Percentiles rank a stretch among this genome's conserved stretches.
Conservation (phyloP, 2,329 filamentous ascomycete species). For the Penicillium psychrosexuale region DNA sequence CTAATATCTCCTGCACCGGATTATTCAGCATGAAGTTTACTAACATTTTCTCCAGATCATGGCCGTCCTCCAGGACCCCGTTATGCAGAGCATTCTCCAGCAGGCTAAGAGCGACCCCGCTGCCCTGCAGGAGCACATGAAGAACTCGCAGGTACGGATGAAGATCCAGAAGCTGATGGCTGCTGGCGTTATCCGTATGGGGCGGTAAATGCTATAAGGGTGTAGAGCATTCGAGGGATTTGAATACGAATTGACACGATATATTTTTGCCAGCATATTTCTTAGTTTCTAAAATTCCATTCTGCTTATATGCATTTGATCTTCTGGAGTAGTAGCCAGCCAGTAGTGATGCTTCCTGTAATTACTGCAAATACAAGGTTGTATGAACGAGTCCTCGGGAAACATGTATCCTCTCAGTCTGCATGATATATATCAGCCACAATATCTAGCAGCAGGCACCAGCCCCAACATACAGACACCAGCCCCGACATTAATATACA, state of each 20-base stretch:
- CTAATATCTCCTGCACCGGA: neutral
- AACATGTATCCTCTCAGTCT: neutral
- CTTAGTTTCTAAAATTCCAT: slow-evolving; percentile 11
- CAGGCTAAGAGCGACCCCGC: slow-evolving; percentile 92
- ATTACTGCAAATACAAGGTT: neutral
- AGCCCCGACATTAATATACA: neutral
- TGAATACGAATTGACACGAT: slow-evolving; percentile 23
- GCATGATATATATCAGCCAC: neutral
- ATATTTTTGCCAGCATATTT: slow-evolving; percentile 17
- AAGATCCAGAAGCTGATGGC: slow-evolving; percentile 96
- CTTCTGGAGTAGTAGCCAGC: neutral
- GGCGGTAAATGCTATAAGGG: slow-evolving; percentile 43
- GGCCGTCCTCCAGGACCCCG: slow-evolving; percentile 85
- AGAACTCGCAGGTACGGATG: slow-evolving; percentile 75
- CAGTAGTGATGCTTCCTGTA: neutral
- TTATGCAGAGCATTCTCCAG: slow-evolving; percentile 97
- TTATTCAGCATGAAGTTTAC: slow-evolving; percentile 23
- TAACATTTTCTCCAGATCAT: slow-evolving; percentile 60
- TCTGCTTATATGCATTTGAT: slow-evolving; percentile 4
- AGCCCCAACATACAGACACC: neutral
- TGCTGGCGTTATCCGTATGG: slow-evolving; percentile 84
- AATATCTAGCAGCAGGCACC: neutral
- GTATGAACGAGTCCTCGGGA: neutral
- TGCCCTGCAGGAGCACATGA: slow-evolving; percentile 95
- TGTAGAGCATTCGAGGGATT: neutral